These are phyloP conservation scores for Mitragyna speciosa DNA, from an alignment of 257 asterid genomes.

Conservation along the genomic window DNA sequence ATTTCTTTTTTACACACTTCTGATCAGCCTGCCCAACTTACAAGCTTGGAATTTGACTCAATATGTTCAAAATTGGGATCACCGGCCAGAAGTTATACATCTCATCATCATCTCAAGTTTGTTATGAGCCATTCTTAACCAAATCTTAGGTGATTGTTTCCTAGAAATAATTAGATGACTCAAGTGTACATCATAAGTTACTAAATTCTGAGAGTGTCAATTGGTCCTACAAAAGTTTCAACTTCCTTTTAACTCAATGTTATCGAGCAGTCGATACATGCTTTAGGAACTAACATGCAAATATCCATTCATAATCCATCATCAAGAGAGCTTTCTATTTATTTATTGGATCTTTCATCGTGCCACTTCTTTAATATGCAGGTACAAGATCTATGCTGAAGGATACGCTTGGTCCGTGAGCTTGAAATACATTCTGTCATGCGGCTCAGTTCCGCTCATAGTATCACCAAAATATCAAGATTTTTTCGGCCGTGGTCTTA, in stretches of 20 bases:
- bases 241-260: neutral
- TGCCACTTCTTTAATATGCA: slow-evolving; percentile 17
- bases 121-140: neutral
- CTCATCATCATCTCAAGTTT: neutral
- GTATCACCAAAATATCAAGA: slow-evolving; percentile 55
- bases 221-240: neutral
- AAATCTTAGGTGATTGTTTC: neutral
- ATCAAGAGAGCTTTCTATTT: neutral
- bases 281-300: neutral
- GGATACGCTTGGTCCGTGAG: slow-evolving; percentile 91
- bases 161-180: neutral
- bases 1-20: neutral
- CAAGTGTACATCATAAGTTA: neutral
- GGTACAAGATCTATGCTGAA: slow-evolving; percentile 83
- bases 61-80: neutral
- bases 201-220: neutral
- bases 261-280: too few relatives aligned
- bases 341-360: neutral
- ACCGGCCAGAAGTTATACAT: neutral
- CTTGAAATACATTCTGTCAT: slow-evolving; percentile 65
- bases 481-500: slow-evolving; percentile 63
- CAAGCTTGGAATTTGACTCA: neutral
- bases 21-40: neutral
- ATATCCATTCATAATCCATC: neutral
- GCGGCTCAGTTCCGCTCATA: slow-evolving; percentile 64